Base-by-base conservation (phyloP, 306 rosid genomes). In the Fragaria ananassa region DNA sequence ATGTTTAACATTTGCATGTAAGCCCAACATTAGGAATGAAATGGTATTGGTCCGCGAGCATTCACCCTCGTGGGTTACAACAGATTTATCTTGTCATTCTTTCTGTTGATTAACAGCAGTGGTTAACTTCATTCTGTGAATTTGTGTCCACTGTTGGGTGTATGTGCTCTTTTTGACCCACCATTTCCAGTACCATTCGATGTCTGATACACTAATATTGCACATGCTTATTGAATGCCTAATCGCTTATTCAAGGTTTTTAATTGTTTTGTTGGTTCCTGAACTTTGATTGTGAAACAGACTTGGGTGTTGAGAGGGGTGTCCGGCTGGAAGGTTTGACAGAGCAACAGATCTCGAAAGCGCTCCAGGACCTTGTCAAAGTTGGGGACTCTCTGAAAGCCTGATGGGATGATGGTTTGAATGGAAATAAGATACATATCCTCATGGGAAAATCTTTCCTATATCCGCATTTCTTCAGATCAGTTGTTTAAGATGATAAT, bases 231-330 rank as follows among this genome's bases (percentile, higher is more conserved):
- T 8, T n/a, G 31, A 23, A 25, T 27, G 8, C 39, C 12, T 46
- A 46, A 12, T 46, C 4, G 1, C 17, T 12, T 58, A 3, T 60
- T 21, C 49, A 54, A 64, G 34, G 5, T 57, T 3, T 37, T 8
- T 23, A 7, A 41, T 21, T 76, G 31, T 60, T 42, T 27, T 37
- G 50, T 66, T 65, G 70, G 61, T 72, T 37, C 35, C 50, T 35
- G 19, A n/a, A 37, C 68, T 81, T 63, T 72, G 82, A 23, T 83
- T 69, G n/a, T 69, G 23, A 44, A 47, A 21, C 72, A 96, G 99
- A 92, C 80, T 66, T 88, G 87, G 99, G 99, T 8, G 90, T 92
- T 61, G 97, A 92, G 82, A 92, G 86, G 83, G 91, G 91, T 74
- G 82, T 93, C 79, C 90, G 81, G 70, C 78, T 95, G 80, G 99